Base-by-base conservation (phyloP, 2,329 filamentous ascomycete genomes). In the Phialophora macrospora region DNA sequence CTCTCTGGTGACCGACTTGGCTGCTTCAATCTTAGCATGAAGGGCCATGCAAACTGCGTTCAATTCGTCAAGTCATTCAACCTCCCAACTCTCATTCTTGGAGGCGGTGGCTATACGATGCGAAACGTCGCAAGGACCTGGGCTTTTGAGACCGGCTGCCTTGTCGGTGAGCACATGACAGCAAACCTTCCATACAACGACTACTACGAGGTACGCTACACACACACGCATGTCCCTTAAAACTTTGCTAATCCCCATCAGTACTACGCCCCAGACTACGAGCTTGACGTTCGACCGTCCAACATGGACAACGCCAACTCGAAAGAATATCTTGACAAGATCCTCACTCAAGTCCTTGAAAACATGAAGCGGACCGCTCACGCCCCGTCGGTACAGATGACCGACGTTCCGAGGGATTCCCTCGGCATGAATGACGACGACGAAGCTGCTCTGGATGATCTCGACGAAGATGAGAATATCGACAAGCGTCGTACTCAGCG, bases 151-250 rank as follows among this genome's bases (percentile, higher is more conserved):
- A 90, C 79, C 71, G 94, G 94, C 70, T 85, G 93, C 65, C 84
- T 98, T 8, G 91, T 97, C 22, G 91, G 91, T 30, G 87, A 93
- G 66, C 85, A 91, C 32, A 91, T 98, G 85, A 85, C 87, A 11
- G 85, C 90, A 4, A 88, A 91, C n/a, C 83, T 98, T 48, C 94
- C 94, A 0, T 98, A 93, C 78, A 98, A 97, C 70, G 94, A 98
- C 81, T 98, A 98, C 78, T 98, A 98, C 74, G 88, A 90, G 76
- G 84, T 85, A 75, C 73, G 28, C 11, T 68, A 26, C 6, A 7
- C 14, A 7, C 14, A 12, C 24, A 28, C 20, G 20, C 8, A 22
- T 51, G 20, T 51, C 34, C 11, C 32, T 52, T 34, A 22, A 52
- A 55, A 61, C 55, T 30, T 32, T 24, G 41, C 69, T 69, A 58